phyloP scores from a whole-genome alignment of 2,329 filamentous ascomycete species.

The Trichophyton simii region DNA sequence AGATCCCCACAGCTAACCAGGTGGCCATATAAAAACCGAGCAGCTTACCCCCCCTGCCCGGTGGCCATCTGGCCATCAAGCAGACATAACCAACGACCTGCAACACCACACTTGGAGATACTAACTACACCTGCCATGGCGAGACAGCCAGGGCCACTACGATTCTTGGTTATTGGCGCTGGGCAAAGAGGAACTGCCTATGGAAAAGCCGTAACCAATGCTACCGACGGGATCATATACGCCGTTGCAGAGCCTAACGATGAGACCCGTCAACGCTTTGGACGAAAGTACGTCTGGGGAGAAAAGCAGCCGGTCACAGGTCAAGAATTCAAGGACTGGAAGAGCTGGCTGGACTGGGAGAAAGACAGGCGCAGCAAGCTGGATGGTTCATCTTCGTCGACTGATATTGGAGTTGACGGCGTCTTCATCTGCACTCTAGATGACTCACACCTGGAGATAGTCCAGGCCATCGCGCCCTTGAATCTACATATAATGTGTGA shows the following conservation, averaged over 20 bases:
- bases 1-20: too few species aligned
- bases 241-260: slow-evolving; percentile 70
- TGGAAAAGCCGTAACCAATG: slow-evolving; percentile 52
- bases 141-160: slow-evolving; percentile 29
- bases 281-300: slow-evolving; percentile 61
- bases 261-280: slow-evolving; percentile 64
- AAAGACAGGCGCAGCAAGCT: slow-evolving; percentile 47
- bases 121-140: not conserved
- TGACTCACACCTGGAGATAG: slow-evolving; percentile 72
- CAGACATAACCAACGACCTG: not conserved
- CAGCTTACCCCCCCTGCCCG: not conserved
- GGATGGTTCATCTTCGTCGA: slow-evolving; percentile 19
- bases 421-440: slow-evolving; percentile 69
- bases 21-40: too few species aligned
- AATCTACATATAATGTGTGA: slow-evolving; percentile 83
- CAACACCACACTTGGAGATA: not conserved
- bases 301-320: slow-evolving; percentile 40
- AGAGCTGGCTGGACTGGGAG: slow-evolving; percentile 64
- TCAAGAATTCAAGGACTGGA: slow-evolving; percentile 62
- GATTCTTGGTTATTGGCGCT: slow-evolving; percentile 69
- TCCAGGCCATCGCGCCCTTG: slow-evolving; percentile 56
- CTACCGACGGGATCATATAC: slow-evolving; percentile 55
- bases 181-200: slow-evolving; percentile 68
- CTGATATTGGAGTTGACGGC: slow-evolving; percentile 47
- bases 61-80: not conserved